Base-by-base conservation (phyloP, 1,284 basidiomycete species). In the Pascua sp. region DNA sequence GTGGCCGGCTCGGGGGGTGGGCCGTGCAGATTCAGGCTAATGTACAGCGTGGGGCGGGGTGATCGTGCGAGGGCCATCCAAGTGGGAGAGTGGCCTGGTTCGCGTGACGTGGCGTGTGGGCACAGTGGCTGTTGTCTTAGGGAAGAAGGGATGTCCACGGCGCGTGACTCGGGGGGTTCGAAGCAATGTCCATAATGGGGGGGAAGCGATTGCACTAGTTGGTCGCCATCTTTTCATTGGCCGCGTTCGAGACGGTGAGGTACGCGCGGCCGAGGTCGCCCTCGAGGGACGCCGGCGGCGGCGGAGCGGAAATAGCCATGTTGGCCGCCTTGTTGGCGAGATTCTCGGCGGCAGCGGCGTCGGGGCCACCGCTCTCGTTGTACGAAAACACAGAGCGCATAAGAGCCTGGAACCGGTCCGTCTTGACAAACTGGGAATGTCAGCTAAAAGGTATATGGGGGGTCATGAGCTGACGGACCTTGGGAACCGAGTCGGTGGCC, bases 401-500 rank as follows among this genome's bases (percentile, higher is more conserved):
- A 38, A 73, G 64, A 48, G 32, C 45, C 36, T 43, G 59, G 65
- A 63, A 63, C 36, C 62, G 55, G 15, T 60, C 62, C 12, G 62
- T 63, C 54, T 63, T 60, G 48, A 56, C 52, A 17, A 71, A 75
- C 64, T 67, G 51, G 16, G 18, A 32, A 32, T 32, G 41, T 52
- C 52, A 42, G 41, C 36, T 40, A 53, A 40, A 13, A 18, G 53
- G 8, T 16, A 16, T 13, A 42, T n/a, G n/a, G n/a, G n/a, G n/a
- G n/a, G n/a, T n/a, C n/a, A n/a, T n/a, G n/a, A n/a, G 24, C 24
- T 32, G 24, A 68, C 82, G 52, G 66, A 90, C 90, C 84, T 93
- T 93, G 17, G 94, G 94, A 36, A 98, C 89, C 9, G 93, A 97
- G 76, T 98, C 95, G 56, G 92, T 96, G 9, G 95, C 94, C 90